Evolutionary conservation across 768 basidiomycete species (phyloP), one percentile per base, ranked within the genome.

Genomic region (Pleurotus tuoliensis): DNA sequence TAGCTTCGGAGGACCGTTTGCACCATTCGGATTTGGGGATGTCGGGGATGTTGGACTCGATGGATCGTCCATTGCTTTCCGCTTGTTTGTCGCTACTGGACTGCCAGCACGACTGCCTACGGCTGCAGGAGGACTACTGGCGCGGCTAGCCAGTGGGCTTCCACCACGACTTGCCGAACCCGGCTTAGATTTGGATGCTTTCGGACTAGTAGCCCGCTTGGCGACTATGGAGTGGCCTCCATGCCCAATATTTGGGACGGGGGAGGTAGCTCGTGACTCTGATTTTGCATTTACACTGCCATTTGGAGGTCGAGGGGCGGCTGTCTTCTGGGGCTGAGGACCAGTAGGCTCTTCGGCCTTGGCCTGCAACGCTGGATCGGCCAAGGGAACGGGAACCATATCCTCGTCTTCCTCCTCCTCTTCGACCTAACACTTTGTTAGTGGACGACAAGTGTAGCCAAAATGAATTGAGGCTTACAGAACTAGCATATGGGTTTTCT

Each of bases 201-300:
- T 90, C 3, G 91, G 92, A 59, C 90, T 92, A 1, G 90, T 92
- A 3, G 92, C 92, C 15, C 92, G 84, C 70, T 88, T 88, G 2
- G 92, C 92, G 13, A 94, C 82, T 20, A 90, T 65, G 2, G 87
- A 90, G 70, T 92, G 89, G 0, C 90, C 91, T 38, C 88, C 85
- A 61, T 86, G 76, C 25, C 77, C 75, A 6, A 39, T 16, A 38
- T 43, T 50, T 15, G 56, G 56, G n/a, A 53, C 73, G 7, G 86
- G 87, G 2, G 88, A 89, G 22, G 77, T 81, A 11, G 83, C 79
- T 38, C 81, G 82, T 27, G 88, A 86, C 53, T 70, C 75, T 11
- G 72, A 61, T 4, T 56, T 58, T 7, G 75, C 60, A 60, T 57
- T 61, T 20, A 63, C 63, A 22, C 40, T 20, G 20, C 52, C 49